Percentiles rank a stretch among this genome's conserved stretches.
Conservation (phyloP, 306 rosid species). For the Macrotyloma uniflorum region DNA sequence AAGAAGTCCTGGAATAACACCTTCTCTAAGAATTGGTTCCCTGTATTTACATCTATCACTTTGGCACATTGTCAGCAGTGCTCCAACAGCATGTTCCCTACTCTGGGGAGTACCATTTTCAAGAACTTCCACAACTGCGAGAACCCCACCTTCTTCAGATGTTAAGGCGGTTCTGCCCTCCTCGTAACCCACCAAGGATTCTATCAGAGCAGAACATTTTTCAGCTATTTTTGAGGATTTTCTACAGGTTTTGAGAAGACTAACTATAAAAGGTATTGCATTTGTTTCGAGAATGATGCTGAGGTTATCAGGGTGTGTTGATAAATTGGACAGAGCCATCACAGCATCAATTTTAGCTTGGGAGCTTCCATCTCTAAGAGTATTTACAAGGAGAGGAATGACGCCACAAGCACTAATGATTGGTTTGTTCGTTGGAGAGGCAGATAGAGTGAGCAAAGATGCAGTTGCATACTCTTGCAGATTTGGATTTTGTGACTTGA, state of each 20-base stretch:
- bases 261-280: slow-evolving; percentile 61
- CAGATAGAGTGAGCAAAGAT: slow-evolving; percentile 82
- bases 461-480: slow-evolving; percentile 84
- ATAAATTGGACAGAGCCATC: slow-evolving; percentile 85
- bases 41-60: slow-evolving; percentile 78
- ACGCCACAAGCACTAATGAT: slow-evolving; percentile 68
- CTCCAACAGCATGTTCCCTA: slow-evolving; percentile 81
- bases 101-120: slow-evolving; percentile 80
- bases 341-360: slow-evolving; percentile 85
- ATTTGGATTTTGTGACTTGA: slow-evolving; percentile 58
- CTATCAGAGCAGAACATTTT: slow-evolving; percentile 78
- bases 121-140: slow-evolving; percentile 82
- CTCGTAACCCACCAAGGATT: slow-evolving; percentile 65
- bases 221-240: slow-evolving; percentile 84
- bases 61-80: slow-evolving; percentile 76
- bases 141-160: slow-evolving; percentile 81
- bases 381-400: slow-evolving; percentile 75
- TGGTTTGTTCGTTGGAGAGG: slow-evolving; percentile 74
- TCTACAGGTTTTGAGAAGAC: slow-evolving; percentile 67
- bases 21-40: slow-evolving; percentile 84
- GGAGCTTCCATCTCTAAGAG: slow-evolving; percentile 67
- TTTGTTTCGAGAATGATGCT: slow-evolving; percentile 56
- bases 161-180: slow-evolving; percentile 70
- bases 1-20: slow-evolving; percentile 94
- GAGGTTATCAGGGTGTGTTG: slow-evolving; percentile 64